Evolutionary conservation across 768 basidiomycete species (phyloP), one percentile per base, ranked within the genome.

Genomic region (Mycena epipterygia): DNA sequence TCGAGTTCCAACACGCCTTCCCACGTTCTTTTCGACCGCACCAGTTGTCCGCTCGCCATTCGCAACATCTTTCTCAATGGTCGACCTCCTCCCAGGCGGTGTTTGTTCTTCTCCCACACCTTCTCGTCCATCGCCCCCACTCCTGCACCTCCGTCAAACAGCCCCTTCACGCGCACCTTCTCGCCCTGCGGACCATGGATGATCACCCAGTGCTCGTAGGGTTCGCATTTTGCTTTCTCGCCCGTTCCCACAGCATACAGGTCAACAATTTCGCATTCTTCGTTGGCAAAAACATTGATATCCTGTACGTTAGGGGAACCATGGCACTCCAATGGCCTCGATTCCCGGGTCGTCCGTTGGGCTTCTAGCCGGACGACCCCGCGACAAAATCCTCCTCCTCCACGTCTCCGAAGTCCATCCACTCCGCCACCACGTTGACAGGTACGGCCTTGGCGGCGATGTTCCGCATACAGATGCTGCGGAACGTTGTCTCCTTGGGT

Each of bases 71-170:
- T 44, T 7, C 19, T 7, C 21, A 17, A 44, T 17, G 49, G 63
- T 4, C 23, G 8, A n/a, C 64, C 63, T 0, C 21, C 12, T 9
- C 72, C 51, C 6, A 81, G 29, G n/a, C 64, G 27, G 13, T 64
- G 52, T 19, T 66, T 53, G n/a, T 74, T 41, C 17, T 25, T 37
- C 14, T 63, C 49, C 67, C 69, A 80, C 8, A 77, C 49, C 17
- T 4, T 33, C 29, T 9, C 25, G 29, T 76, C 74, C 46, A 83
- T 77, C 13, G 76, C 78, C 27, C 71, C 77, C 0, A 77, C 73
- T 79, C 80, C 73, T 3, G 81, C 79, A 0, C 82, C 79, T 29
- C 79, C 79, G 48, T 82, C 80, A 29, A 79, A 76, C 19, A 77
- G 32, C 12, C 61, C 72, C 8, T 67, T 37, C 8, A 73, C 52